phyloP scores from a whole-genome alignment of 2,329 filamentous ascomycete species.

The Sporothrix brunneoviolacea region DNA sequence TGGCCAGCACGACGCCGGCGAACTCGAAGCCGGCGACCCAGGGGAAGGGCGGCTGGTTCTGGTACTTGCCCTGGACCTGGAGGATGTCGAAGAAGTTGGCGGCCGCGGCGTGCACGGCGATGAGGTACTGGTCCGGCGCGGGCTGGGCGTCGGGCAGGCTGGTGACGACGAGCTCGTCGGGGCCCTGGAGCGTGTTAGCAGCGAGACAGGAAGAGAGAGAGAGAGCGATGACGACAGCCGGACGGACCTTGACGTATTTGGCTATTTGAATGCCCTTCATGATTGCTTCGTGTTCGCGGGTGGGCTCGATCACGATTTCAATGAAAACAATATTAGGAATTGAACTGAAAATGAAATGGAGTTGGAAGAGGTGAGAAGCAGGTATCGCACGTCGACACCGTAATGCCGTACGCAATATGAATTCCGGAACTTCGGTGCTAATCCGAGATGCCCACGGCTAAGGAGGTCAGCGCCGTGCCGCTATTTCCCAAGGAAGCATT shows the following conservation, averaged over 20 bases:
- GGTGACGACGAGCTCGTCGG: slow-evolving; percentile 69
- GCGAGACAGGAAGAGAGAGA: neutral
- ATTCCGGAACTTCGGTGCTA: no score
- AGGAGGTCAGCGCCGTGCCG: no score
- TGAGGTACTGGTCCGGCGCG: slow-evolving; percentile 68
- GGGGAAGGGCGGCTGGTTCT: slow-evolving; percentile 80
- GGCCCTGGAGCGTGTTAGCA: slow-evolving; percentile 48
- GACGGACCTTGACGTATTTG: slow-evolving; percentile 29
- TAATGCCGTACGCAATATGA: no score
- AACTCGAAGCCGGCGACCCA: slow-evolving; percentile 88
- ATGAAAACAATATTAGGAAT: no score
- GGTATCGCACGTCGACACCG: no score
- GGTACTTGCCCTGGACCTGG: slow-evolving; percentile 93
- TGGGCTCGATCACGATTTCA: no score
- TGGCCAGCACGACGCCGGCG: slow-evolving; percentile 65
- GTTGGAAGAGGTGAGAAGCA: no score
- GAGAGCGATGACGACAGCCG: neutral
- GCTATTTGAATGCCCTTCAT: slow-evolving; percentile 31
- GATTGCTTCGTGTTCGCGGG: no score
- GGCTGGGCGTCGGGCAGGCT: slow-evolving; percentile 70
- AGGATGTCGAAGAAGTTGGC: slow-evolving; percentile 98
- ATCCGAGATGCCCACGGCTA: no score
- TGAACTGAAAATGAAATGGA: no score
- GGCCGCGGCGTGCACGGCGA: slow-evolving; percentile 78
- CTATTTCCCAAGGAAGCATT: no score